Conservation (phyloP, 768 basidiomycete genomes). For the Podaxis sp. region DNA sequence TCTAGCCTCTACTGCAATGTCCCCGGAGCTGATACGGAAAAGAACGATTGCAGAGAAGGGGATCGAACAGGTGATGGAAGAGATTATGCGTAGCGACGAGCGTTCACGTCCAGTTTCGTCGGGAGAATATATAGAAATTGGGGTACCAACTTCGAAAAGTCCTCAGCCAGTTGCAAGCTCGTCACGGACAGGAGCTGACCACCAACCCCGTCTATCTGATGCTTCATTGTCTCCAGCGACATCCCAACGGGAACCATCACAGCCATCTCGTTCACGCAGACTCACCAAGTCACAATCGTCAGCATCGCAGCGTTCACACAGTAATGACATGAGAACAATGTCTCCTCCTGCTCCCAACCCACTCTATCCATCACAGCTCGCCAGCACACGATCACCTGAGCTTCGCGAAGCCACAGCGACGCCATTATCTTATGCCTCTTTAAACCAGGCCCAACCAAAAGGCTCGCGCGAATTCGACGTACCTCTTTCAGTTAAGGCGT, state of each 20-base stretch:
- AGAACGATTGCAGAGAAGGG: not conserved
- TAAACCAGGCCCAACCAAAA: not conserved
- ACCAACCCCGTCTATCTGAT: too few relatives aligned
- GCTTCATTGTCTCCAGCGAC: not conserved
- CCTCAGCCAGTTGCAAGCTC: not conserved
- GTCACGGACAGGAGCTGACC: not conserved
- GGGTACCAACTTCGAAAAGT: not conserved
- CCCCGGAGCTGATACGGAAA: not conserved
- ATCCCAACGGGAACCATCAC: not conserved
- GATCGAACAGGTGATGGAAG: not conserved
- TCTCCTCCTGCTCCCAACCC: not conserved
- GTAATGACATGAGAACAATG: not conserved
- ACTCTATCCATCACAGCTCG: not conserved
- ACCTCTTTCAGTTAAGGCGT: not conserved
- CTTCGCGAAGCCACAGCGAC: not conserved
- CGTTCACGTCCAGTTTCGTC: not conserved
- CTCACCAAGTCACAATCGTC: not conserved
- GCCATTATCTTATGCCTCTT: not conserved
- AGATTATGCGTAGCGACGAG: not conserved
- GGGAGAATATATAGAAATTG: not conserved
- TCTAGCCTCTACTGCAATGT: not conserved
- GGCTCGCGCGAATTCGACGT: not conserved
- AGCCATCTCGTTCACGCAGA: not conserved
- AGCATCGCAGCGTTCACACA: not conserved
- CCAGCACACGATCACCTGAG: not conserved